Evolutionary conservation across 257 asterid genomes (phyloP).

Genomic region (Lycium barbarum): DNA sequence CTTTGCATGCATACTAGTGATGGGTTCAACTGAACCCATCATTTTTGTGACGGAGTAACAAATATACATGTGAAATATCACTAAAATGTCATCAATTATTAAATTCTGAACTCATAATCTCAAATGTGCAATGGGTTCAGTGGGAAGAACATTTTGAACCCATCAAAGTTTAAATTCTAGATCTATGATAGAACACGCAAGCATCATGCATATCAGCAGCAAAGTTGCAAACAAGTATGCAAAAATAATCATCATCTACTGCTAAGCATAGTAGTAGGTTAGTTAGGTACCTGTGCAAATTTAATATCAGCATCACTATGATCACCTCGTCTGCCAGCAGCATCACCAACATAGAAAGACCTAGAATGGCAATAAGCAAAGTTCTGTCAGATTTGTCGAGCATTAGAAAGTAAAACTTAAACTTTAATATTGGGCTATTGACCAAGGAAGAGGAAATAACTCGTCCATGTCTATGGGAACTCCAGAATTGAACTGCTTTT

Average conservation of each 20-base stretch:
- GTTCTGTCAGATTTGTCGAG: neutral
- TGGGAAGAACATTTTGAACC: neutral
- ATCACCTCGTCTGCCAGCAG: conserved; percentile 89
- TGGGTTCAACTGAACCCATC: neutral
- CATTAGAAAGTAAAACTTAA: neutral
- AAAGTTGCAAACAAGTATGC: neutral
- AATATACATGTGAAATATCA: neutral
- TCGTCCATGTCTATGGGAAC: conserved; percentile 72
- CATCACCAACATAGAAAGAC: conserved; percentile 98
- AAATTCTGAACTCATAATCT: neutral
- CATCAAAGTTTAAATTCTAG: neutral
- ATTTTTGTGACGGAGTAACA: neutral
- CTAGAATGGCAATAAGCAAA: conserved; percentile 47
- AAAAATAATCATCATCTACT: neutral
- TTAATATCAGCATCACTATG: conserved; percentile 90
- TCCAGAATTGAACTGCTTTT: conserved; percentile 88
- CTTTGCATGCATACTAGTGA: neutral
- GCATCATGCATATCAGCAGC: neutral
- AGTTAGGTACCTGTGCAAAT: conserved; percentile 79
- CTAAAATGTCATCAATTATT: neutral
- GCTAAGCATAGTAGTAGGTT: neutral
- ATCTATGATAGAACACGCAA: neutral
- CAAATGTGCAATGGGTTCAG: neutral
- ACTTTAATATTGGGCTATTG: neutral
- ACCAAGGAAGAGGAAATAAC: conserved; percentile 50